These are phyloP conservation scores for Phialophora expanda DNA, from an alignment of 2,329 filamentous ascomycete genomes.

Conservation along the genomic window DNA sequence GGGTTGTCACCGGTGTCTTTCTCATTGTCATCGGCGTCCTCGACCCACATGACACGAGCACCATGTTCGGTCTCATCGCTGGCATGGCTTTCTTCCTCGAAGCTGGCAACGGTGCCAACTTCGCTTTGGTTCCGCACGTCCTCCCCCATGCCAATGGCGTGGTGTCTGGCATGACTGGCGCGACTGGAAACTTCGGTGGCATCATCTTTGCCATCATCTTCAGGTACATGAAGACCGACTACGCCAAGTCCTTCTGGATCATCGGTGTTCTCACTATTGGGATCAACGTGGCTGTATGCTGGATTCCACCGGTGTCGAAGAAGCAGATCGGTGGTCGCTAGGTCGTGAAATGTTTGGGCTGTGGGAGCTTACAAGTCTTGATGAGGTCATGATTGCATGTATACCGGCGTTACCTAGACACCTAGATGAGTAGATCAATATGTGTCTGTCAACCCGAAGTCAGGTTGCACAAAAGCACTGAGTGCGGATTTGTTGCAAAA, in stretches of 20 bases:
- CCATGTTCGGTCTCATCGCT: constrained; percentile 77
- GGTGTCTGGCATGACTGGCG: constrained; percentile 78
- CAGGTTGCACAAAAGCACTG: background rate
- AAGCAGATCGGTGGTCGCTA: constrained; percentile 53
- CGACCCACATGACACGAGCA: constrained; percentile 65
- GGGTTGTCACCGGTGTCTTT: constrained; percentile 63
- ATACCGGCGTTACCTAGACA: background rate
- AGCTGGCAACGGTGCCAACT: constrained; percentile 84
- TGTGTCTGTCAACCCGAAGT: background rate
- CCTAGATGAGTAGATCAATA: background rate
- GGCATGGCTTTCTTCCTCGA: constrained; percentile 82
- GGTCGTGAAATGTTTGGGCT: background rate
- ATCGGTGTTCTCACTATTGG: constrained; percentile 77
- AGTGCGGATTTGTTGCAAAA: background rate
- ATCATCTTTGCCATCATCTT: constrained; percentile 85
- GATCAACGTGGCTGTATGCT: constrained; percentile 69
- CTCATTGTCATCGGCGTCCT: constrained; percentile 67
- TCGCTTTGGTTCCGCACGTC: constrained; percentile 84
- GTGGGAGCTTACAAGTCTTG: background rate
- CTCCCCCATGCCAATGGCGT: constrained; percentile 81
- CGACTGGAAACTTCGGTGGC: constrained; percentile 81
- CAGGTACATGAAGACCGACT: constrained; percentile 72
- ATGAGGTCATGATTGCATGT: background rate
- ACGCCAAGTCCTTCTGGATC: constrained; percentile 76
- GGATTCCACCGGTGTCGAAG: constrained; percentile 65